Evolutionary conservation across 169 alveolate species (phyloP), one percentile per base, ranked within the genome.

Genomic region (Plasmodium gonderi): DNA sequence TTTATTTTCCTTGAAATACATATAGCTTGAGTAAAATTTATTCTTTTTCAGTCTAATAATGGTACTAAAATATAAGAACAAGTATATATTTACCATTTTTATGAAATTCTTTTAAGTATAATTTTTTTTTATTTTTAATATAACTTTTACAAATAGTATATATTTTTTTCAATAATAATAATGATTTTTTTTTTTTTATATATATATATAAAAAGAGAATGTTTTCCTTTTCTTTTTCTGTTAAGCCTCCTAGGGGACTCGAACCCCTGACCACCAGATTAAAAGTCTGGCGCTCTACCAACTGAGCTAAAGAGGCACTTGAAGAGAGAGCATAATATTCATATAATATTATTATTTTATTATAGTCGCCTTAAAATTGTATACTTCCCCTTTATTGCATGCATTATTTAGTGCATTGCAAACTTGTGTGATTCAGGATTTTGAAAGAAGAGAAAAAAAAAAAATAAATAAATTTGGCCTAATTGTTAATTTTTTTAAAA

Each of bases 271-370:
- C 99, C 99, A 98, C 99, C 96, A 97, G 99, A 97, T 98, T 98
- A 98, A 98, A 98, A 98, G 99, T 97, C 99, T 97, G 97, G 98
- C 99, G 99, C 99, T 98, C 99, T 98, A 98, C 99, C 99, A 98
- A 98, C 99, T 98, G 99, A 98, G 99, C 99, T 98, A 98, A 98
- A 97, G 98, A 98, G 99, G 99, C 98, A 95, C 80, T 45, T 90
- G 23, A 3, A 17, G 14, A 60, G 4, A 2, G 17, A 60, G 0
- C 38, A 12, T 60, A 1, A 20, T 14, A 49, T 3, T 36, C 40
- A 20, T 1, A 5, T 6, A 4, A 60, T 60, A 60, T 14, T 14
- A 20, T 60, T 60, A 23, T 60, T 17, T 23, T 60, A 0, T 20
- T 0, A 0, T 7, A 0, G 2, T 0, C 0, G 26, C 1, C 72